A percentile compares a stretch with the other conserved stretches of the same genome.
Evolutionary conservation across 495 filamentous ascomycete genomes (phyloP).

Genomic region (Bathelium albidoporum): DNA sequence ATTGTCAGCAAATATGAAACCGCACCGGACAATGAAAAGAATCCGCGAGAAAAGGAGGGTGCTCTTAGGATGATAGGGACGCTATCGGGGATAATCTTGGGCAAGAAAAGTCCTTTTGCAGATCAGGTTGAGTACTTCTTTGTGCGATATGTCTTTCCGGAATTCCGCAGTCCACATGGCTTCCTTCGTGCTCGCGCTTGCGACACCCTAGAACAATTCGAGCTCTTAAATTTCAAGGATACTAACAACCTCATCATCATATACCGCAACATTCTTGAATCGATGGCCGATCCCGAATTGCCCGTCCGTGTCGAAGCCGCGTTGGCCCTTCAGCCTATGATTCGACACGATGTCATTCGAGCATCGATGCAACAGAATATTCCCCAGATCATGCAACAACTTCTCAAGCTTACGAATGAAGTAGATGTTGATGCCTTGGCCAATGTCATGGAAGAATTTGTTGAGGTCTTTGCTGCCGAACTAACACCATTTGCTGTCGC

Average conservation of each 20-base stretch:
- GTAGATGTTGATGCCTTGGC: conserved; percentile 88
- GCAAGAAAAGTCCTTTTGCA: conserved; percentile 95
- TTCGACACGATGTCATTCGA: conserved; percentile 88
- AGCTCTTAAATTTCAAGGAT: conserved; percentile 91
- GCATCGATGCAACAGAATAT: conserved; percentile 95
- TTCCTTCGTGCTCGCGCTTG: conserved; percentile 92
- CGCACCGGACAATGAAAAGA: conserved; percentile 74
- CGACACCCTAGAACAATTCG: conserved; percentile 95
- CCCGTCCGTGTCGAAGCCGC: conserved; percentile 93
- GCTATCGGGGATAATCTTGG: conserved; percentile 81
- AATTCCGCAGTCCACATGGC: conserved; percentile 86
- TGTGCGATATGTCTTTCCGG: conserved; percentile 94
- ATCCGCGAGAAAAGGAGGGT: conserved; percentile 90
- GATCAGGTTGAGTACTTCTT: conserved; percentile 99
- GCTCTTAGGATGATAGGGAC: conserved; percentile 96
- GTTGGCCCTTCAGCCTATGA: conserved; percentile 86
- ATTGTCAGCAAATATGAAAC: conserved; percentile 85
- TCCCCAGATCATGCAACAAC: conserved; percentile 98
- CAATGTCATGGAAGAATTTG: conserved; percentile 99
- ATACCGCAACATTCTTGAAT: conserved; percentile 93
- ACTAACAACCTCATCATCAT: conserved; percentile 86
- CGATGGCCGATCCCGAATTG: conserved; percentile 83
- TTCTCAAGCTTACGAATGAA: conserved; percentile 92
- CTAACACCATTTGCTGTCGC: conserved; percentile 97
- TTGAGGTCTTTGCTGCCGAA: conserved; percentile 93